phyloP scores from a whole-genome alignment of 768 basidiomycete genomes.

The Lactarius tabidus region DNA sequence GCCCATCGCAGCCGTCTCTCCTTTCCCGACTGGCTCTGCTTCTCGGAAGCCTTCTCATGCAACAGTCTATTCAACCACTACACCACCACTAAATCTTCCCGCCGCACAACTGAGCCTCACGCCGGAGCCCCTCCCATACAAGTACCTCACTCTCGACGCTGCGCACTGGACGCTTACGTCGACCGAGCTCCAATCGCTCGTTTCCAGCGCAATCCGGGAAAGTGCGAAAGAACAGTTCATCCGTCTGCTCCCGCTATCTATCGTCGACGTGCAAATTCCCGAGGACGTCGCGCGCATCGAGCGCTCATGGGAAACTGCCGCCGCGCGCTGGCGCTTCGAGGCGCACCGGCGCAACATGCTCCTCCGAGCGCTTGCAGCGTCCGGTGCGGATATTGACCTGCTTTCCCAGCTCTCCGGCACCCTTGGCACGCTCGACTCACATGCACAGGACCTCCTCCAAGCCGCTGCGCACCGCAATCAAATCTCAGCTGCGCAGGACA shows the following conservation, averaged over 20 bases:
- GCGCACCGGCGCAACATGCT: constrained; percentile 24
- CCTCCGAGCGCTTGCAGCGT: constrained; percentile 19
- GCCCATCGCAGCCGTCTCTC: not conserved
- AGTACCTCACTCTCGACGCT: constrained; percentile 23
- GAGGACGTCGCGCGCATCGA: constrained; percentile 13
- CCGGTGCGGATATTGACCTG: constrained; percentile 22
- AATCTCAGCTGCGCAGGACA: constrained; percentile 54
- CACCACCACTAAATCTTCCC: constrained; percentile 12
- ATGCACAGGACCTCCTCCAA: constrained; percentile 47
- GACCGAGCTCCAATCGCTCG: constrained; percentile 24
- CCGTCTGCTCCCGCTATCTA: constrained; percentile 22
- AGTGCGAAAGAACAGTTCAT: constrained; percentile 27
- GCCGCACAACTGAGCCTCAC: constrained; percentile 10
- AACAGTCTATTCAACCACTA: not conserved
- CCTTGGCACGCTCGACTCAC: constrained; percentile 16
- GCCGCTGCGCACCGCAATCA: constrained; percentile 63
- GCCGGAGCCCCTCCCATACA: constrained; percentile 24
- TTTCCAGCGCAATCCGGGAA: constrained; percentile 26
- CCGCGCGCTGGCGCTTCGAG: constrained; percentile 25
- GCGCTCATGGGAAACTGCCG: constrained; percentile 14
- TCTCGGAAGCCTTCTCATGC: constrained; percentile 15
- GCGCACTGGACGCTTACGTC: constrained; percentile 27
- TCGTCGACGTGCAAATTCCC: constrained; percentile 8
- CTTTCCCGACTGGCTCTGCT: not conserved
- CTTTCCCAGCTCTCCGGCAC: constrained; percentile 21